Conservation (phyloP, 148 eudicot genomes). For the Vaccinium corymbosum region DNA sequence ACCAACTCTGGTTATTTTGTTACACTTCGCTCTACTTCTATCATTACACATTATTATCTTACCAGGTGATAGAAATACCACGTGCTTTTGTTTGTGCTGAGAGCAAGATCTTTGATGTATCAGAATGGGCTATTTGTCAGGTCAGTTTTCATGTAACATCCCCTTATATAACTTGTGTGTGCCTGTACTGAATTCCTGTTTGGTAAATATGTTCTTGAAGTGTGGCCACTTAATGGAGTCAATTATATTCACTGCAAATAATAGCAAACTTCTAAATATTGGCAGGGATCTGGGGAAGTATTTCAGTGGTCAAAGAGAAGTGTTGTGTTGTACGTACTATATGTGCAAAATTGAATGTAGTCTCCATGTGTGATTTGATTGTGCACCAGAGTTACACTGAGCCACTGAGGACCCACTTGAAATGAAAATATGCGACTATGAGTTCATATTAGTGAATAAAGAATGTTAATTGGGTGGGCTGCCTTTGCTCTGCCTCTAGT, state of each 20-base stretch:
- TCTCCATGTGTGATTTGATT: not conserved
- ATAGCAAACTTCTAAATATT: not conserved
- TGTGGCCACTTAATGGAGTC: not conserved
- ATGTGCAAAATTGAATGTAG: not conserved
- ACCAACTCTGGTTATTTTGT: not conserved
- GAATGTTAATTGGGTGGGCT: not conserved
- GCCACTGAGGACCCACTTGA: not conserved
- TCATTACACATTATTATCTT: not conserved
- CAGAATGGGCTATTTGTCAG: constrained; percentile 99
- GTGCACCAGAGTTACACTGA: not conserved
- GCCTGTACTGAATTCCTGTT: not conserved
- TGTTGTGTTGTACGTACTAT: not conserved
- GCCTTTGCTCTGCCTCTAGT: not conserved
- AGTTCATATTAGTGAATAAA: not conserved
- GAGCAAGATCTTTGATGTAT: constrained; percentile 92
- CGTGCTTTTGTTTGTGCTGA: constrained; percentile 98
- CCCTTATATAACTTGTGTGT: not conserved
- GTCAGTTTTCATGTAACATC: constrained; percentile 26
- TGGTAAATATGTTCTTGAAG: not conserved
- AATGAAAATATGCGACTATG: not conserved
- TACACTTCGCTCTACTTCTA: not conserved
- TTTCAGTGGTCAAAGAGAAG: not conserved
- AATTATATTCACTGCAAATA: not conserved
- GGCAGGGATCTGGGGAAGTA: not conserved
- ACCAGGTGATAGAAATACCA: constrained; percentile 75